Conservation (phyloP, 75 land plant species). For the Pseudotsuga menziesii region DNA sequence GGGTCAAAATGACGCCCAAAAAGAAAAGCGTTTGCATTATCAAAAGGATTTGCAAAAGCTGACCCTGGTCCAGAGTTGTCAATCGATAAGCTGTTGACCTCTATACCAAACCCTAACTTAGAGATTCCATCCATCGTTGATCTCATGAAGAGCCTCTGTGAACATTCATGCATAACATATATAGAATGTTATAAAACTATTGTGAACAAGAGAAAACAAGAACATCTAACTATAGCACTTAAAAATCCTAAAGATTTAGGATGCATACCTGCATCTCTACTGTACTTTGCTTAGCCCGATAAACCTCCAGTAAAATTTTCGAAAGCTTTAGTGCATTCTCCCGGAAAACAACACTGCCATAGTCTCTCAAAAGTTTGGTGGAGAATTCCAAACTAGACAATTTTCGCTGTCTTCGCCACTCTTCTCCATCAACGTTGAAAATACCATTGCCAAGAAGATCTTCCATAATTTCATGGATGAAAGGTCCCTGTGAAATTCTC, state of each 20-base stretch:
- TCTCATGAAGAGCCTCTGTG: slow-evolving; percentile 53
- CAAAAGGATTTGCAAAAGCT: slow-evolving; percentile 39
- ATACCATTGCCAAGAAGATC: slow-evolving; percentile 49
- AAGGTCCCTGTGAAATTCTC: slow-evolving; percentile 23
- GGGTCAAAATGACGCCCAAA: not conserved
- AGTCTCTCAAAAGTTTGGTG: slow-evolving; percentile 34
- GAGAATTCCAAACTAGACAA: slow-evolving; percentile 49
- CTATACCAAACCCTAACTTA: slow-evolving; percentile 63
- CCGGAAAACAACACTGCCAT: slow-evolving; percentile 38
- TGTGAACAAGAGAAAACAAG: not conserved
- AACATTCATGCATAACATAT: not conserved
- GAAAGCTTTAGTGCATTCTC: slow-evolving; percentile 30
- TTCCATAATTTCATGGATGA: slow-evolving; percentile 16
- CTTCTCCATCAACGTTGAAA: slow-evolving; percentile 47
- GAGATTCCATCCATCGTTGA: slow-evolving; percentile 55
- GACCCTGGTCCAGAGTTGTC: slow-evolving; percentile 19
- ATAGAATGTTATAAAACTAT: not conserved
- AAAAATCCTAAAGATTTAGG: not conserved
- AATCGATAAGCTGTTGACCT: slow-evolving; percentile 33
- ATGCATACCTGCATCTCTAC: slow-evolving; percentile 60
- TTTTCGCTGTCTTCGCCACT: slow-evolving; percentile 47
- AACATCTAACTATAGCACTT: not conserved
- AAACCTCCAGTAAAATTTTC: slow-evolving; percentile 12
- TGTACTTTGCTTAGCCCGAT: not conserved
- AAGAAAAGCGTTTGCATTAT: slow-evolving; percentile 27